Conservation (phyloP, 345 rosid species). For the Lumnitzera racemosa region DNA sequence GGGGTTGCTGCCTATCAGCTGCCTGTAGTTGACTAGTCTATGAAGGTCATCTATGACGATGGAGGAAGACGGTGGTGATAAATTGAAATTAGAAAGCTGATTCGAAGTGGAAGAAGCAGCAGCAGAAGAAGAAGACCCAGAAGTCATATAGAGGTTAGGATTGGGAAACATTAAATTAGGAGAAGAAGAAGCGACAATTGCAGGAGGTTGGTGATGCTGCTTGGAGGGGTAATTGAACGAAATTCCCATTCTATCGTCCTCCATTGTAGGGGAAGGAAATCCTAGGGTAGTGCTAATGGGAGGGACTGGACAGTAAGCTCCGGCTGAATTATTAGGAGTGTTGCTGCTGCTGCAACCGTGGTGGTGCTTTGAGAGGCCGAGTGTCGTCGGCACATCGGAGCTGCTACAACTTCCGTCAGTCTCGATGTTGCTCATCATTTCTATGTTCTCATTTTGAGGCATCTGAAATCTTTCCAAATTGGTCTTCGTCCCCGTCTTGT, state of each 20-base stretch:
- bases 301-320: not conserved
- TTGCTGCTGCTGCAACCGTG: not conserved
- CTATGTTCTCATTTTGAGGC: not conserved
- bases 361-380: not conserved
- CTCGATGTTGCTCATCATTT: not conserved
- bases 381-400: not conserved
- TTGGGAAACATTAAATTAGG: not conserved
- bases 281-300: conserved; percentile 1
- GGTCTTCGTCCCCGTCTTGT: conserved; percentile 9
- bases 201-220: not conserved
- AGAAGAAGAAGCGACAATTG: not conserved
- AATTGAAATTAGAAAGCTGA: not conserved
- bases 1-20: not conserved
- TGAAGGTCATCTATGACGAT: not conserved
- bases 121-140: not conserved
- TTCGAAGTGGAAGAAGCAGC: not conserved
- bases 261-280: not conserved
- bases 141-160: not conserved
- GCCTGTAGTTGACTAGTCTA: not conserved
- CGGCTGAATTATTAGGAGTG: not conserved
- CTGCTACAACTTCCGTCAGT: not conserved
- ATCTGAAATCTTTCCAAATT: not conserved
- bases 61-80: not conserved
- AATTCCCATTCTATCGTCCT: not conserved
- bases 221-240: no score